These are phyloP conservation scores for Ceratobasidium sp. DNA, from an alignment of 1,284 basidiomycete genomes.

Conservation along the genomic window DNA sequence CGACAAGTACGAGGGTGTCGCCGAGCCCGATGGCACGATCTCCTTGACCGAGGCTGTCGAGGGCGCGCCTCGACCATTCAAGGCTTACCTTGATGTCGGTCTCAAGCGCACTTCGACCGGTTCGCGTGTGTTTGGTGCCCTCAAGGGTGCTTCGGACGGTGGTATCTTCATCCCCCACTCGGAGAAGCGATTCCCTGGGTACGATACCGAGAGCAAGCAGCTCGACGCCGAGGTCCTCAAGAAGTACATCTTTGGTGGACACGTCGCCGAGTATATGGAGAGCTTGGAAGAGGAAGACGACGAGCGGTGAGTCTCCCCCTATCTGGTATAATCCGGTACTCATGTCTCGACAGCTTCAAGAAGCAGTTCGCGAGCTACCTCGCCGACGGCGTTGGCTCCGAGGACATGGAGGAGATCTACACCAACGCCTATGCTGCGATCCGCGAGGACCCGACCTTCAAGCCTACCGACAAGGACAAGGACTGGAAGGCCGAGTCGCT, in stretches of 20 bases:
- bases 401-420: conserved; percentile 98
- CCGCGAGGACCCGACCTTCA: conserved; percentile 92
- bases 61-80: conserved; percentile 97
- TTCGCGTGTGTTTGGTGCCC: conserved; percentile 96
- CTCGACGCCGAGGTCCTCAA: conserved; percentile 94
- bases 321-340: no score
- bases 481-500: conserved; percentile 91
- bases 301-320: conserved; percentile 69
- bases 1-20: conserved; percentile 97
- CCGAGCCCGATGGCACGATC: conserved; percentile 90
- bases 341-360: conserved; percentile 77
- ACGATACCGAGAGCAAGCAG: conserved; percentile 92
- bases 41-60: conserved; percentile 85
- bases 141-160: conserved; percentile 99
- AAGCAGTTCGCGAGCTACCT: conserved; percentile 98
- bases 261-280: conserved; percentile 99
- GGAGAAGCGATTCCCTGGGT: conserved; percentile 98
- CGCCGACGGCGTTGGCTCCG: conserved; percentile 92
- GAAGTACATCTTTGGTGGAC: conserved; percentile 98
- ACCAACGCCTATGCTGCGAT: conserved; percentile 90
- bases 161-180: conserved; percentile 98
- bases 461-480: conserved; percentile 88
- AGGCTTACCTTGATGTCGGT: conserved; percentile 98
- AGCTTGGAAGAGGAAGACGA: conserved; percentile 99
- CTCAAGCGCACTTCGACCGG: conserved; percentile 98